A percentile compares a stretch with the other conserved stretches of the same genome.
Conservation (phyloP, 306 rosid genomes). For the Rosa multiflora region DNA sequence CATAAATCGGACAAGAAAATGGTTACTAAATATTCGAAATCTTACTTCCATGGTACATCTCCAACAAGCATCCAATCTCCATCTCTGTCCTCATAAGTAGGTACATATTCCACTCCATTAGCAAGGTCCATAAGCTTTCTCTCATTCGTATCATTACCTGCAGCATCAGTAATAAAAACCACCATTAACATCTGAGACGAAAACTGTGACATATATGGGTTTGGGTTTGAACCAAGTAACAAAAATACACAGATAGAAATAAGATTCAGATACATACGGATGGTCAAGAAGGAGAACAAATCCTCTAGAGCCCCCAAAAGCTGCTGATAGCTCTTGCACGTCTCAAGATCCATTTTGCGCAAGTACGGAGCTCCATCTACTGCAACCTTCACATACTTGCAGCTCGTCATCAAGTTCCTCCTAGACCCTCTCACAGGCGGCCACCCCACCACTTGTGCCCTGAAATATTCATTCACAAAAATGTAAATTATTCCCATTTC, state of each 20-base stretch:
- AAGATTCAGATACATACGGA: conserved; percentile 34
- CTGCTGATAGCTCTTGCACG: conserved; percentile 45
- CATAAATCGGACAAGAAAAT: neutral
- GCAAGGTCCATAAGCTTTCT: conserved; percentile 45
- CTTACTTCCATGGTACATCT: conserved; percentile 87
- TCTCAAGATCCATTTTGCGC: conserved; percentile 62
- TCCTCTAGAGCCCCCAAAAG: conserved; percentile 43
- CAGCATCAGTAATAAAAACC: neutral
- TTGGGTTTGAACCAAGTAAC: neutral
- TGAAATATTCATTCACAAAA: conserved; percentile 17
- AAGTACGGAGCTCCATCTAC: conserved; percentile 74
- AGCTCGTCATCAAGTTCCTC: conserved; percentile 40
- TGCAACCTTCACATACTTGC: conserved; percentile 65
- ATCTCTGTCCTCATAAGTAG: conserved; percentile 72
- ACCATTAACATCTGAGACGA: neutral
- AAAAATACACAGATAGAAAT: neutral
- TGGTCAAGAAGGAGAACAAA: conserved; percentile 50
- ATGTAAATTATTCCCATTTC: neutral
- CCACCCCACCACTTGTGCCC: conserved; percentile 64
- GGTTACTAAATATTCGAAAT: neutral
- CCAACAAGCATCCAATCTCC: conserved; percentile 89
- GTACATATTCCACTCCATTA: conserved; percentile 54
- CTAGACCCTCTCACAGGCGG: conserved; percentile 65
- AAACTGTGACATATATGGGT: neutral
- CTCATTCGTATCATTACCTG: conserved; percentile 52